Base-by-base conservation (phyloP, 2,329 filamentous ascomycete genomes). In the Teratosphaeria zuluensis region DNA sequence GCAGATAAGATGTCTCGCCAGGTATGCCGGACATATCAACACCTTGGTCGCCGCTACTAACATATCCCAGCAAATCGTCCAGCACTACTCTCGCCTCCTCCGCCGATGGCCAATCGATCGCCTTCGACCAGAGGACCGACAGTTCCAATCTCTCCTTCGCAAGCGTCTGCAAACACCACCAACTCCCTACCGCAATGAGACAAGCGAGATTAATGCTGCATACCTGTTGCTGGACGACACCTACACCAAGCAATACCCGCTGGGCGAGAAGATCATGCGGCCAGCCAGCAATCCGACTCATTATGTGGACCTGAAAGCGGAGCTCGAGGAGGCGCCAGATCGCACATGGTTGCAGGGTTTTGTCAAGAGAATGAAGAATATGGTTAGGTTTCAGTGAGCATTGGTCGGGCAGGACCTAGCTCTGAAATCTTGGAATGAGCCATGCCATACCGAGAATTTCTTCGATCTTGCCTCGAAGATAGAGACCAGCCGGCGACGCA, bases 181-280 rank as follows among this genome's bases (percentile, higher is more conserved):
- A 19, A n/a, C 54, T 8, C 19, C 61, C 21, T 46, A 51, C 30
- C 46, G 55, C 14, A 48, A 65, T 53, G 78, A 81, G 61, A 65
- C 74, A 33, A 69, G 70, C 33, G 76, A 82, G 64, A 70, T 84
- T 57, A 85, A 84, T 64, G 82, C 81, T 4, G 76, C 86, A 1
- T 83, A 81, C 62, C 78, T 80, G 2, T 72, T 86, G n/a, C 73
- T 86, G 2, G 81, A 84, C 63, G 78, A 86, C 66, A 73, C 80
- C 54, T 85, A 84, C 65, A 73, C 71, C 53, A 80, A 78, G 56
- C 65, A 76, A 65, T 82, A 78, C 61, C 79, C 80, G 2, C 62
- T 81, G 1, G 71, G 79, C 1, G 66, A 74, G 21, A 71, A 69
- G 19, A 65, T 82, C 63, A 75, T 82, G 62, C 72, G 74, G 59